Base-by-base conservation (phyloP, 441 rosid genomes). In the Jatropha podagrica region DNA sequence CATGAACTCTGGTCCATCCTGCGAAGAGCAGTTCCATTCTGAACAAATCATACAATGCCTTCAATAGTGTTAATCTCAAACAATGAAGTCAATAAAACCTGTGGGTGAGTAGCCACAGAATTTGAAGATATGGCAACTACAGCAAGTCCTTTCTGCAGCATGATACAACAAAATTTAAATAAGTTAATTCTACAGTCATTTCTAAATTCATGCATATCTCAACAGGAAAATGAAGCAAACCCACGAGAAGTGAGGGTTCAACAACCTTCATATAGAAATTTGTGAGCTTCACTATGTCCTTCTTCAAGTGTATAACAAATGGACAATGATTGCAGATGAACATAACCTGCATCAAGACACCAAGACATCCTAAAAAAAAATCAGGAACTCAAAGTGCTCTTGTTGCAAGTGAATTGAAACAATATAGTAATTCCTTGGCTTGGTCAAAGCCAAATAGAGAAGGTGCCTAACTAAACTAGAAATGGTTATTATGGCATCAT, bases 1-100 rank as follows among this genome's bases (percentile, higher is more conserved):
- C 94, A 92, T 95, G 68, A 89, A 90, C 77, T 89, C 85, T 0
- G 94, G 97, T 75, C 98, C 98, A 86, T 95, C 98, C 97, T 95
- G 85, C 62, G 84, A 84, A 79, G 73, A 83, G 73, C 15, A 81
- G 79, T 71, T 73, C 59, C 66, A 81, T 32, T 48, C 58, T 71
- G 27, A 70, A 77, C 76, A 82, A 83, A 73, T 69, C 63, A 73
- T 20, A 68, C 65, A 59, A 77, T 76, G 74, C 71, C 73, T 69
- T 71, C 74, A 79, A 66, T 65, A 81, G 71, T 73, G 77, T 52
- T 52, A 81, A 77, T 70, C 74, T 82, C 77, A 75, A 79, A 78
- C 73, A 75, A 76, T 42, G 75, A 51, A 68, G 75, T 26, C 42
- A 41, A 14, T 72, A 55, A 76, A 81, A 92, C 97, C 97, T 95